Base-by-base conservation (phyloP, 169 alveolate species). In the Plasmodium gonderi region DNA sequence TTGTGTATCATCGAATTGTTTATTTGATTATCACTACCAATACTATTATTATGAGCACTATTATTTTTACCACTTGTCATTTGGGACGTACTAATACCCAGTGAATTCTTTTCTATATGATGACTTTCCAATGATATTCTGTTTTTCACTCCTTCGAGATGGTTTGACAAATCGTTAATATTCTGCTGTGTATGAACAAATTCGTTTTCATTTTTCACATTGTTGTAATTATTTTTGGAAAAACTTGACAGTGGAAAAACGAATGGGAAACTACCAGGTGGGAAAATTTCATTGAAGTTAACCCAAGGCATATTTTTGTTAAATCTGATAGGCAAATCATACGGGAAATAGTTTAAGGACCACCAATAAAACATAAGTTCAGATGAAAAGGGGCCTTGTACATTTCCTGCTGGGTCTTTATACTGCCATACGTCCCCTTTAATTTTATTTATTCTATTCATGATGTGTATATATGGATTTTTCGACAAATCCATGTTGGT, bases 361-460 rank as follows among this genome's bases (percentile, higher is more conserved):
- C 95, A 95, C 97, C 97, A 96, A 60, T 68, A 90, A 91, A 93
- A 94, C 97, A 96, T 96, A 20, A 95, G 96, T 26, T 92, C 92
- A 11, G 97, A 95, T 26, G 97, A 78, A 47, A 95, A 96, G 5
- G 97, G 97, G 0, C 97, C 97, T 72, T 96, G 97, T 33, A 96
- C 87, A 79, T 80, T 80, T 7, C 97, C 97, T 47, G 93, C 91
- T 17, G 96, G 96, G 54, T 96, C 97, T 94, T 90, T 95, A 83
- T 96, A 96, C 69, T 95, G 97, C 97, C 97, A 96, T 20, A 80
- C 78, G 20, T 90, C 83, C 20, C 91, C 94, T 26, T 64, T 75
- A 31, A 87, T 38, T 40, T 87, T 87, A 74, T 87, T 87, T 54
- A 87, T n/a, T 31, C 69, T 75, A 33, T 49, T 87, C 60, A 87